Conservation (phyloP, 2,329 filamentous ascomycete species). For the Tolypocladium nubicola region DNA sequence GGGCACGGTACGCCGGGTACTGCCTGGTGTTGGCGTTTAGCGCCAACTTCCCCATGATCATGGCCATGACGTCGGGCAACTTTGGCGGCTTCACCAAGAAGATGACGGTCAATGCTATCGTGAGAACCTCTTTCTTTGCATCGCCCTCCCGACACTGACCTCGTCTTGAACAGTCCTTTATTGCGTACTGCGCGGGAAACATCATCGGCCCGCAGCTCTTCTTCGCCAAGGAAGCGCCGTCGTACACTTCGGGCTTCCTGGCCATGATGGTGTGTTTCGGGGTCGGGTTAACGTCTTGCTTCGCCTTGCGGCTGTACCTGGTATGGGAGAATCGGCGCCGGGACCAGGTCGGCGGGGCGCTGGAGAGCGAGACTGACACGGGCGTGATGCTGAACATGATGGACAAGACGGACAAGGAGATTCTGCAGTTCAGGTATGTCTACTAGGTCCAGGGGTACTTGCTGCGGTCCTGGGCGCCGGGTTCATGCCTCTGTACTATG, state of each 20-base stretch:
- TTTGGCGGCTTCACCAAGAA: constrained; percentile 55
- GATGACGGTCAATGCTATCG: constrained; percentile 43
- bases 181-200: constrained; percentile 51
- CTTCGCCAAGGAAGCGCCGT: constrained; percentile 42
- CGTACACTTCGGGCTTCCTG: constrained; percentile 51
- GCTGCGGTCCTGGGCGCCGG: too few species aligned
- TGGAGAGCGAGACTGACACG: not conserved
- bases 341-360: constrained; percentile 17
- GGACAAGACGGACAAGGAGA: constrained; percentile 46
- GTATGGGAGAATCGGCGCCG: constrained; percentile 41
- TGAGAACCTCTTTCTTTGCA: constrained; percentile 13
- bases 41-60: constrained; percentile 28
- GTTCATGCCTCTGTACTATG: too few species aligned
- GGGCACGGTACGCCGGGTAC: constrained; percentile 15
- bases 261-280: constrained; percentile 51
- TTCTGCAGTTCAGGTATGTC: constrained; percentile 29
- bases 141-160: not conserved
- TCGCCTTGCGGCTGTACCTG: constrained; percentile 40
- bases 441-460: not conserved
- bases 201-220: constrained; percentile 52
- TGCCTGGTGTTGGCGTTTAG: constrained; percentile 46
- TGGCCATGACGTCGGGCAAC: constrained; percentile 48
- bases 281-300: constrained; percentile 28
- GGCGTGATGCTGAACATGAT: constrained; percentile 10
- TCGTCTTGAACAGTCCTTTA: constrained; percentile 28